These are phyloP conservation scores for Prunus padus DNA, from an alignment of 306 rosid genomes.

Conservation along the genomic window DNA sequence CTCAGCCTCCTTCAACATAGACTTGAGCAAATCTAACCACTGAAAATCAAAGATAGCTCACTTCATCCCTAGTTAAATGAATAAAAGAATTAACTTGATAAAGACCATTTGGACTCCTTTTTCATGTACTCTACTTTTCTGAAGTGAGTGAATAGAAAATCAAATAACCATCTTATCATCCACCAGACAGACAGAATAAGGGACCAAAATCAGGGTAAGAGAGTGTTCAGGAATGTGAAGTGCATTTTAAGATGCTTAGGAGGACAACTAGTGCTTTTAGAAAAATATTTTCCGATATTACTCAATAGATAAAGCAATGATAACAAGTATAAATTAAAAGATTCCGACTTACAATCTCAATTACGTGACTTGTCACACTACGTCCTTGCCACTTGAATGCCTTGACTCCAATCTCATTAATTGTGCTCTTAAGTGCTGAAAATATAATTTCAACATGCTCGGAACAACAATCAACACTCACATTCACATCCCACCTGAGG, in stretches of 20 bases:
- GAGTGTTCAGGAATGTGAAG: background rate
- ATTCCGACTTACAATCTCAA: slow-evolving; percentile 56
- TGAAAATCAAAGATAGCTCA: slow-evolving; percentile 35
- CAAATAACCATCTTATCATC: background rate
- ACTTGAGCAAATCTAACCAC: slow-evolving; percentile 70
- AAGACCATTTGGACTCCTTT: background rate
- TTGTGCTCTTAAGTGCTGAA: slow-evolving; percentile 51
- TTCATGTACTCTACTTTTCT: background rate
- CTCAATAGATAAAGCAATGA: background rate
- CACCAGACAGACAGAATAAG: background rate
- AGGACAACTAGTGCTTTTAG: background rate
- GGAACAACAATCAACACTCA: slow-evolving; percentile 49
- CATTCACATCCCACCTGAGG: slow-evolving; percentile 81
- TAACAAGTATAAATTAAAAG: slow-evolving; percentile 20
- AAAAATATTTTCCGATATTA: background rate
- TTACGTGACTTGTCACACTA: slow-evolving; percentile 47
- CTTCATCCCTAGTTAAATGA: background rate
- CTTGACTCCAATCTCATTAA: slow-evolving; percentile 61
- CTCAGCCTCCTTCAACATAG: slow-evolving; percentile 71
- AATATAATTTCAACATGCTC: slow-evolving; percentile 72
- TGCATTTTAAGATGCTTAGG: background rate
- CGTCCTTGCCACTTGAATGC: slow-evolving; percentile 58
- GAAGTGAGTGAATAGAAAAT: background rate
- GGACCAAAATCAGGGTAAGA: background rate
- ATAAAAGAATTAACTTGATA: background rate